These are phyloP conservation scores for Heliamphora exappendiculata DNA, from an alignment of 148 eudicot genomes.

Conservation along the genomic window DNA sequence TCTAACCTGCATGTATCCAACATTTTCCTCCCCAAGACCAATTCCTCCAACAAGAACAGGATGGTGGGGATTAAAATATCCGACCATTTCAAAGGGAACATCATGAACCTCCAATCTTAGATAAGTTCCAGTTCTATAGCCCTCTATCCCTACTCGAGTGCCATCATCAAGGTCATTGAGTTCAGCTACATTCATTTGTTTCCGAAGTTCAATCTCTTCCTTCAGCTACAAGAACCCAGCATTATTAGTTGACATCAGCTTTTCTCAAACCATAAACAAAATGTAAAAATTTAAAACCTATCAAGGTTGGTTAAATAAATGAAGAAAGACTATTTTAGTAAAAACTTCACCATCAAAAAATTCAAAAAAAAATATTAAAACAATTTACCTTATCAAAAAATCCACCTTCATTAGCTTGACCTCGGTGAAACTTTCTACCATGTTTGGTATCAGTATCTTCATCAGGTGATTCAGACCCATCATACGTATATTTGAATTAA, in stretches of 20 bases:
- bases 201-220: constrained; percentile 79
- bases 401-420: constrained; percentile 48
- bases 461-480: constrained; percentile 55
- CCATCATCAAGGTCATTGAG: constrained; percentile 85
- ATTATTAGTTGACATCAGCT: background rate
- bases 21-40: constrained; percentile 80
- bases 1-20: constrained; percentile 97
- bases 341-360: background rate
- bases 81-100: constrained; percentile 94
- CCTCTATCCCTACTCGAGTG: constrained; percentile 77
- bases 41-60: constrained; percentile 93
- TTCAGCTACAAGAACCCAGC: constrained; percentile 54
- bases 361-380: background rate
- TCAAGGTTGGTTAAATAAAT: background rate
- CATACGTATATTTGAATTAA: constrained; percentile 52
- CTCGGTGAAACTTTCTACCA: constrained; percentile 29
- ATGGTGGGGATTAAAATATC: constrained; percentile 85
- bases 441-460: constrained; percentile 43
- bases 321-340: background rate
- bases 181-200: constrained; percentile 75
- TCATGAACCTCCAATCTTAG: constrained; percentile 76
- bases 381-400: constrained; percentile 76
- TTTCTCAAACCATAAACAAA: background rate
- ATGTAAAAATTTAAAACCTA: background rate
- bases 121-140: constrained; percentile 82